These are phyloP conservation scores for Albifimbria verrucaria DNA, from an alignment of 2,329 filamentous ascomycete genomes.

Conservation along the genomic window DNA sequence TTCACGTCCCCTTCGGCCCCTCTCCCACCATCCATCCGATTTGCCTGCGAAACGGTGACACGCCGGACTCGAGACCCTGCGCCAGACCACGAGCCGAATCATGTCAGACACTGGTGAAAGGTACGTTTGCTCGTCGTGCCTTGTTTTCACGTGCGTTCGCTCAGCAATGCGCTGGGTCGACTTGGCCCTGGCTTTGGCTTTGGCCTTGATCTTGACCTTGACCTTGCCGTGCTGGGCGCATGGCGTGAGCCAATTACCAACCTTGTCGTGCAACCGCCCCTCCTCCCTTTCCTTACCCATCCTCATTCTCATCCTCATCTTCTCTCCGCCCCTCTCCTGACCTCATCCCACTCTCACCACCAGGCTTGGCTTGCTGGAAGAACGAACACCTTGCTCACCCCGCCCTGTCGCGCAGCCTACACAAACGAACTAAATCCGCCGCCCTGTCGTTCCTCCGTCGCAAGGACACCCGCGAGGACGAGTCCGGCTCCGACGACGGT, in stretches of 20 bases:
- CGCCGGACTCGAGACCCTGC: not conserved
- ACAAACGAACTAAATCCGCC: conserved; percentile 54
- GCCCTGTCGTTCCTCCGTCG: conserved; percentile 53
- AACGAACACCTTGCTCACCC: no score
- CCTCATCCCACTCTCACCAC: no score
- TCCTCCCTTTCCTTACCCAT: not conserved
- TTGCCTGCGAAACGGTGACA: not conserved
- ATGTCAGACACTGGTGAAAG: conserved; percentile 3
- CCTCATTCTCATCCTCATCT: conserved; percentile 7
- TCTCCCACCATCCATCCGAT: not conserved
- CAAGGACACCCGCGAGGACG: conserved; percentile 47
- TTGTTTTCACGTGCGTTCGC: conserved; percentile 8
- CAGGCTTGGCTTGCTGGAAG: no score
- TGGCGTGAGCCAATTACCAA: not conserved
- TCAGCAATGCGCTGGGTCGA: no score
- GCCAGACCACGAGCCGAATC: not conserved
- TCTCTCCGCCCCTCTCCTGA: conserved; percentile 14
- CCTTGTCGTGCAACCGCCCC: not conserved
- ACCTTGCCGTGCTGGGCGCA: no score
- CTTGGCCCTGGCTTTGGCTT: conserved; percentile 10
- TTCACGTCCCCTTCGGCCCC: no score
- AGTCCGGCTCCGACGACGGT: conserved; percentile 52
- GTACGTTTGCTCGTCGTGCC: not conserved
- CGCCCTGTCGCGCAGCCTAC: conserved; percentile 17
- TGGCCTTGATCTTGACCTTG: not conserved